phyloP scores from a whole-genome alignment of 108 stramenopile species.

The Pseudonitzschia multistriata region DNA sequence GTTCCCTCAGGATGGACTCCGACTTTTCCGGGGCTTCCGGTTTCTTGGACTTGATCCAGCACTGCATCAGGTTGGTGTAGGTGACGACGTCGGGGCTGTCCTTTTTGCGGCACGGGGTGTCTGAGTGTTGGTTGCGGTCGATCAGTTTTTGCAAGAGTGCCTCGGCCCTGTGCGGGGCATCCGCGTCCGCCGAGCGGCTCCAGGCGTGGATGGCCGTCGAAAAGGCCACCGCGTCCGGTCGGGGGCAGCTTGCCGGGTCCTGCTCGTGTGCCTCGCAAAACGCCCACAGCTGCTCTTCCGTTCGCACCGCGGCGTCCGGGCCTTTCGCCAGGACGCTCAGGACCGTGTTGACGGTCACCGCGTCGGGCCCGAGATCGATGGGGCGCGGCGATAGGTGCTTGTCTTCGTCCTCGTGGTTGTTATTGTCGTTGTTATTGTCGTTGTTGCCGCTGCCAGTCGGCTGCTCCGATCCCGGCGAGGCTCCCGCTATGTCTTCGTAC shows the following conservation, averaged over 20 bases:
- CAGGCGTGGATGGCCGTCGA: conserved; percentile 26
- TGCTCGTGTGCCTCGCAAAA: conserved; percentile 27
- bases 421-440: background rate
- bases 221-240: conserved; percentile 29
- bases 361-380: conserved; percentile 21
- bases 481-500: conserved; percentile 13
- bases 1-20: conserved; percentile 25
- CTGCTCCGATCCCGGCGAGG: background rate
- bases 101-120: conserved; percentile 7
- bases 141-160: conserved; percentile 20
- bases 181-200: conserved; percentile 9
- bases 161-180: conserved; percentile 27
- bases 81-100: conserved; percentile 25
- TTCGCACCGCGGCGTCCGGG: background rate
- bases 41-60: conserved; percentile 21
- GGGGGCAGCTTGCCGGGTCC: conserved; percentile 24
- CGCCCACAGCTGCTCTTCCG: conserved; percentile 24
- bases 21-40: conserved; percentile 25
- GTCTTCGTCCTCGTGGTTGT: background rate
- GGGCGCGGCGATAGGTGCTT: too few relatives aligned
- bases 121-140: background rate
- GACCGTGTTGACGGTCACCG: conserved; percentile 26
- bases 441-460: background rate
- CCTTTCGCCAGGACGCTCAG: conserved; percentile 12
- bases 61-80: conserved; percentile 28